phyloP scores from a whole-genome alignment of 2,329 filamentous ascomycete genomes.

The Catunica adiposa region DNA sequence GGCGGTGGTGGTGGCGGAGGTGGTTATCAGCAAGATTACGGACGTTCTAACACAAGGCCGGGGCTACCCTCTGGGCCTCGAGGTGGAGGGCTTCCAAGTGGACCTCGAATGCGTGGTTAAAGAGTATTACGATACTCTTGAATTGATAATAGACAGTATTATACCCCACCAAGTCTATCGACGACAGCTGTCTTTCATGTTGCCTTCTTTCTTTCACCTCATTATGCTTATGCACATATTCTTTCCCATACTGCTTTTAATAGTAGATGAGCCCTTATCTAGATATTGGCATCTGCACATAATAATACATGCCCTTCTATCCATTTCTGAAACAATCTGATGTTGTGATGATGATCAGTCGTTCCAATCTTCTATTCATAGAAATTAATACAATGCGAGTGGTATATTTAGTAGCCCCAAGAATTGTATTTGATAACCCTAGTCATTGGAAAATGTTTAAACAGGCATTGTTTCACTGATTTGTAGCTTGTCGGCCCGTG shows the following conservation, averaged over 20 bases:
- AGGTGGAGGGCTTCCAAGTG: constrained; percentile 19
- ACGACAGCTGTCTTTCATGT: not conserved
- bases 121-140: not conserved
- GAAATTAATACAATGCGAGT: too few species aligned
- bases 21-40: constrained; percentile 14
- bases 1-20: constrained; percentile 21
- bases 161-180: not conserved
- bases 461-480: too few species aligned
- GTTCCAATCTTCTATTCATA: too few species aligned
- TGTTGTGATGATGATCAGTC: too few species aligned
- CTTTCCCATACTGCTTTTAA: not conserved
- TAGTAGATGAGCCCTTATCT: not conserved
- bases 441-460: too few species aligned
- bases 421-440: too few species aligned
- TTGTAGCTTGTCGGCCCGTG: too few species aligned
- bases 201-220: not conserved
- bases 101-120: constrained; percentile 27
- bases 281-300: not conserved
- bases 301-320: not conserved
- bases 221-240: not conserved
- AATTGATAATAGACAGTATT: not conserved
- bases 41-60: constrained; percentile 11
- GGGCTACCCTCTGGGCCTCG: constrained; percentile 25
- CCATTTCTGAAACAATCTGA: too few species aligned
- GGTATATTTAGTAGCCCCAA: too few species aligned